A percentile compares a stretch with the other conserved stretches of the same genome.
Conservation (phyloP, 202 grass and related monocot species). For the Panicum virgatum region DNA sequence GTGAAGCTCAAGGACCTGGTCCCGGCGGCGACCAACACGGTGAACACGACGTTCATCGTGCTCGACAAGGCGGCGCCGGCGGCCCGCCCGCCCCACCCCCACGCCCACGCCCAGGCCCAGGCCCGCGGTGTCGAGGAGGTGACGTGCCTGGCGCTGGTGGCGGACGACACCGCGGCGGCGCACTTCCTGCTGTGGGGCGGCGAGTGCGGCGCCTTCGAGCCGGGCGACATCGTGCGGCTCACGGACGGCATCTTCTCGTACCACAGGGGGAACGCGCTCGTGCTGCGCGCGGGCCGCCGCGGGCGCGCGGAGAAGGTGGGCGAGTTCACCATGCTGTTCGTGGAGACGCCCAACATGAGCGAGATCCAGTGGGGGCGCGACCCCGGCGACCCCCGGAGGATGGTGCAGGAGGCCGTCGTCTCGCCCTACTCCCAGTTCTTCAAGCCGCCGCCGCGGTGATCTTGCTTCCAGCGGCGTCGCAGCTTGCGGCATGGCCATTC, state of each 20-base stretch:
- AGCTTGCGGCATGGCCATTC: too few species aligned
- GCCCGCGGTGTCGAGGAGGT: constrained; percentile 44
- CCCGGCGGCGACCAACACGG: constrained; percentile 74
- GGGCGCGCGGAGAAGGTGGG: constrained; percentile 67
- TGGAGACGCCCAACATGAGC: constrained; percentile 90
- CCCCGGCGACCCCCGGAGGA: constrained; percentile 41
- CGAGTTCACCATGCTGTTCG: constrained; percentile 82
- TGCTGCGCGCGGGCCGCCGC: constrained; percentile 65
- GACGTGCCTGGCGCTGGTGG: constrained; percentile 73
- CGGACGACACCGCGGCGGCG: constrained; percentile 74
- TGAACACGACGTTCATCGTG: constrained; percentile 81
- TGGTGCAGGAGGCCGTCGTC: constrained; percentile 64
- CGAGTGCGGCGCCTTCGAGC: constrained; percentile 74
- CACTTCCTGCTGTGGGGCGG: constrained; percentile 88
- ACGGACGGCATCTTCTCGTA: constrained; percentile 74
- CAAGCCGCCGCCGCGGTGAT: constrained; percentile 46
- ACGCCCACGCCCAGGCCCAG: constrained; percentile 7
- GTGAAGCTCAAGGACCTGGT: constrained; percentile 65
- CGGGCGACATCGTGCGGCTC: constrained; percentile 73
- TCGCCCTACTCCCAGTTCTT: constrained; percentile 59
- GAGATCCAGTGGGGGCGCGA: constrained; percentile 59
- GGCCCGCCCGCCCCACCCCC: background rate
- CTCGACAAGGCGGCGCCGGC: constrained; percentile 59
- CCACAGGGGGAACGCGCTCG: constrained; percentile 49
- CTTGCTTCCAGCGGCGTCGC: background rate